Percentiles rank a stretch among this genome's conserved stretches.
These are phyloP conservation scores for Mercurialis annua DNA, from an alignment of 345 rosid genomes.

Conservation along the genomic window DNA sequence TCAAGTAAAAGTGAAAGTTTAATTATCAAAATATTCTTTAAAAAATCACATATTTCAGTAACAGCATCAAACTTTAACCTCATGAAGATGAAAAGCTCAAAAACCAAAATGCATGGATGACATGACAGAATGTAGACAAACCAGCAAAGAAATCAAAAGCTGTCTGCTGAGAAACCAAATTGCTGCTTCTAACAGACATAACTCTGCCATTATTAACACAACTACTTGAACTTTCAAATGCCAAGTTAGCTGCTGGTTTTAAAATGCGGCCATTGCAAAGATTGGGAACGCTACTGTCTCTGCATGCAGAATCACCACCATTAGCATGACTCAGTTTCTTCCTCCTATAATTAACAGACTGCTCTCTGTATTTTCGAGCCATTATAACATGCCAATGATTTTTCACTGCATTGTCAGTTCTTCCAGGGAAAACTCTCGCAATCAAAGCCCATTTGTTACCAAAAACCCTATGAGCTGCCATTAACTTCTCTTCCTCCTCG, in stretches of 20 bases:
- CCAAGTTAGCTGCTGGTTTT: conserved; percentile 6
- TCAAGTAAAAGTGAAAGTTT: no score
- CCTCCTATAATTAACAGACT: conserved; percentile 34
- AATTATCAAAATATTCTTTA: neutral
- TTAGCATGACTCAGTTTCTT: conserved; percentile 28
- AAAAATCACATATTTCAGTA: neutral
- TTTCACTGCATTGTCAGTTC: conserved; percentile 65
- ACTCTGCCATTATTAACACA: conserved; percentile 16
- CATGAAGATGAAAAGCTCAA: conserved; percentile 11
- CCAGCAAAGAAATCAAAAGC: conserved; percentile 34
- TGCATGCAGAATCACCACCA: conserved; percentile 7
- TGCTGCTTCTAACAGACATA: conserved; percentile 27
- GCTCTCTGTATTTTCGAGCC: conserved; percentile 56
- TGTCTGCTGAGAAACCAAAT: conserved; percentile 13
- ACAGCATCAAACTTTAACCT: neutral
- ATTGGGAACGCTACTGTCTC: conserved; percentile 13
- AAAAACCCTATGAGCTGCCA: conserved; percentile 54
- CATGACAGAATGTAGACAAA: conserved; percentile 18
- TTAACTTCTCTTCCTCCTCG: conserved; percentile 46
- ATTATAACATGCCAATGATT: conserved; percentile 72
- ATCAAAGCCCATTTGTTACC: conserved; percentile 72
- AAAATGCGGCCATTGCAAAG: conserved; percentile 25
- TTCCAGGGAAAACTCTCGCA: conserved; percentile 55
- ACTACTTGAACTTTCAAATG: conserved; percentile 14
- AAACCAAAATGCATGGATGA: neutral